Base-by-base conservation (phyloP, 805 yeast genomes). In the Candida adriatica region DNA sequence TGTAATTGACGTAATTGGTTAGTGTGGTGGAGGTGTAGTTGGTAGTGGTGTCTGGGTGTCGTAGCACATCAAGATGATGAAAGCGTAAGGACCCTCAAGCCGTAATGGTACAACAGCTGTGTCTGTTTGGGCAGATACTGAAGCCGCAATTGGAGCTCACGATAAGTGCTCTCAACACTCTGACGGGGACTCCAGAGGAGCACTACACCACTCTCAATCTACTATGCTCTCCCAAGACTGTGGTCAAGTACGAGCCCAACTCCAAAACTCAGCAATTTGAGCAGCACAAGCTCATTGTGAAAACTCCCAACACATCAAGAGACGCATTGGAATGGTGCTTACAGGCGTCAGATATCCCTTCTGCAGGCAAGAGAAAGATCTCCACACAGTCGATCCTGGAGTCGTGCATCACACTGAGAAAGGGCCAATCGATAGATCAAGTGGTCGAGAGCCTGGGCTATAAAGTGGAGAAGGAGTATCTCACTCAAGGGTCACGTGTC, bases 371-470 rank as follows among this genome's bases (percentile, higher is more conserved):
- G 57, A 67, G 71, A 47, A 68, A 70, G 53, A 78, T 70, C 33
- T 69, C 67, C 16, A 74, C 70, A 37, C 94, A 86, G 51, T 70
- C 83, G 13, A 67, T 84, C 9, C 65, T 79, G 38, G 86, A 79
- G 48, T 54, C 73, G 11, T 46, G 51, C 11, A 41, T 71, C 6
- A 23, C 43, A 8, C 45, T 57, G 6, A 55, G 57, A 8, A 18
- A 50, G 34, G 40, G 56, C 39, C 43, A 60, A 33, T 63, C 49
- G 52, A 46, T 66, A 35, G 41, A 50, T 10, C 33, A 34, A 6
- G 61, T 69, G 16, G 45, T 87, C 36, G 69, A 65, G 27, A 81
- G 74, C 30, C 59, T 88, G 30, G 95, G 95, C 1, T 87, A 84
- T 58, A 68, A 66, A 33, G 67, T 69, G 18, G 75, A 75, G 29